Evolutionary conservation across 2,329 filamentous ascomycete species (phyloP), one percentile per base, ranked within the genome.

Genomic region (Xylariomycetidae sp.): DNA sequence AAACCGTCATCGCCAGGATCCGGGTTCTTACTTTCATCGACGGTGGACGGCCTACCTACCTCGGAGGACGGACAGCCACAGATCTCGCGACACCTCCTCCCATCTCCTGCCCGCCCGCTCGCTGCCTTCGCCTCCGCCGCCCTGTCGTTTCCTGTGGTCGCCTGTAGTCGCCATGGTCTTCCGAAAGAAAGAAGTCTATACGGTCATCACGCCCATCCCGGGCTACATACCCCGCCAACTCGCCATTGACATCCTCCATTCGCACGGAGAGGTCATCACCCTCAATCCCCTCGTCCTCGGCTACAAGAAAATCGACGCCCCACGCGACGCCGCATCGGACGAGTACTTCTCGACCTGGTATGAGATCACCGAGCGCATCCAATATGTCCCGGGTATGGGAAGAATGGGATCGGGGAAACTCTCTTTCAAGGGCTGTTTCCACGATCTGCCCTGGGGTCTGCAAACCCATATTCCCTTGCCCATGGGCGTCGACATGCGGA

Each of bases 321-420:
- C 80, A 18, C 78, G 77, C 59, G 68, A 80, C 59, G 79, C 79
- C 43, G 70, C 76, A 35, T 64, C 76, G 44, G 80, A 85, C 58
- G 80, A 85, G 57, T 85, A 71, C 60, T 85, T 81, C 59, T 76
- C 76, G 42, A 81, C 79, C 19, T 85, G 80, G 80, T 85, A 85
- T 56, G 78, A 84, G 57, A 83, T 85, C 50, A 72, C 64, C 37
- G 72, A 85, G 65, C 72, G 77, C 48, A 79, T 85, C 39, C 79
- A 82, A 53, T 75, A 77, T 46, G 61, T 83, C 5, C 79, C 80
- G 0, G 80, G 80, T 20, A 61, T 82, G 35, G 79, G 79, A 44
- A 76, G 67, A 58, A 66, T 80, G 39, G 78, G 78, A 16, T 74
- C 75, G 4, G 72, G 76, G 52, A 74, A 75, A 50, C 80, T 85